Evolutionary conservation across 805 yeast species (phyloP).

Genomic region (Huiozyma naganishii): DNA sequence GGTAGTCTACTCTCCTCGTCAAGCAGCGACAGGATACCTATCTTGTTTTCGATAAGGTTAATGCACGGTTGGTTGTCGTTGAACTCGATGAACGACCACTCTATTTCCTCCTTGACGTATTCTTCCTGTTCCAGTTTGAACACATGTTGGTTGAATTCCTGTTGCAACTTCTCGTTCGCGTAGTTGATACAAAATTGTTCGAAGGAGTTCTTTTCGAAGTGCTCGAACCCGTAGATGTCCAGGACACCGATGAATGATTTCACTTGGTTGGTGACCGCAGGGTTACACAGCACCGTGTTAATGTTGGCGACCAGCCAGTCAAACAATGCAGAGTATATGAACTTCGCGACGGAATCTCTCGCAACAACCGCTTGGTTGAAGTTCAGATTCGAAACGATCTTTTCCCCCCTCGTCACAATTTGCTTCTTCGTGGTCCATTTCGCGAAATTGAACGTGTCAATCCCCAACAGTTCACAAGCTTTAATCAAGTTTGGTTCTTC

Average conservation of each 20-base stretch:
- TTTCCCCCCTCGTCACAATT: slow-evolving; percentile 84
- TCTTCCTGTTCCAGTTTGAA: slow-evolving; percentile 96
- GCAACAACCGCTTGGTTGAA: slow-evolving; percentile 82
- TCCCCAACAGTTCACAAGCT: slow-evolving; percentile 76
- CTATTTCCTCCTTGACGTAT: slow-evolving; percentile 81
- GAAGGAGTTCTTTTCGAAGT: slow-evolving; percentile 85
- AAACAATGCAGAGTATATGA: slow-evolving; percentile 80
- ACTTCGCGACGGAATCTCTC: slow-evolving; percentile 94
- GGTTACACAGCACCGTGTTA: slow-evolving; percentile 72
- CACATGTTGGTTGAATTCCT: slow-evolving; percentile 94
- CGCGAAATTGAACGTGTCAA: slow-evolving; percentile 61
- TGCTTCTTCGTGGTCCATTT: slow-evolving; percentile 92
- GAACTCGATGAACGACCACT: slow-evolving; percentile 94
- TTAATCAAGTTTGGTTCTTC: slow-evolving; percentile 79
- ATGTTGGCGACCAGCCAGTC: slow-evolving; percentile 90
- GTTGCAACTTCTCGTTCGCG: slow-evolving; percentile 94
- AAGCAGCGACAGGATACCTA: slow-evolving; percentile 77
- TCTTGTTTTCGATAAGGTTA: slow-evolving; percentile 74
- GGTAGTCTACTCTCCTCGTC: slow-evolving; percentile 96
- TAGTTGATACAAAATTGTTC: slow-evolving; percentile 97
- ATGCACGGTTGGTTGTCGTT: slow-evolving; percentile 97
- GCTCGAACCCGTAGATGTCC: slow-evolving; percentile 97
- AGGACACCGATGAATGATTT: slow-evolving; percentile 84
- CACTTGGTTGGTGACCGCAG: slow-evolving; percentile 48
- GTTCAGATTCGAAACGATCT: slow-evolving; percentile 72